Evolutionary conservation across 805 yeast genomes (phyloP), one percentile per base, ranked within the genome.

Genomic region (Lachancea mirantina): DNA sequence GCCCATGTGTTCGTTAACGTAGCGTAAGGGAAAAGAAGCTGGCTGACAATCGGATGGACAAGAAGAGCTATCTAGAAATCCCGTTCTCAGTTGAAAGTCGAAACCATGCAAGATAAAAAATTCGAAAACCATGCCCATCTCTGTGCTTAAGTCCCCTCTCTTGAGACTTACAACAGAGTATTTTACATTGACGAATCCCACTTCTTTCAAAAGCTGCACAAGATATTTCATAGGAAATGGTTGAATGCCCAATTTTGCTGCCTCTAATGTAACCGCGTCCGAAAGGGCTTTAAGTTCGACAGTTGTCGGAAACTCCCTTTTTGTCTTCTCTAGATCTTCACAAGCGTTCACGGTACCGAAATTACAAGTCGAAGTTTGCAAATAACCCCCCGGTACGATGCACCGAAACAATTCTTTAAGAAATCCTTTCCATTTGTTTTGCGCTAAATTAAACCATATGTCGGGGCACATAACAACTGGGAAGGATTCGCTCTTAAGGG

Each of bases 121-220:
- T 35, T 56, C 59, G 34, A 47, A 42, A 6, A 50, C 23, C 36
- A 45, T 47, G 2, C 59, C 59, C 53, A 56, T 50, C 8, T 50
- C 47, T 8, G 42, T 43, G 6, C 42, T 34, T 6, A 52, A 32
- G 33, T 54, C 59, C 19, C 59, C 61, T 5, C 46, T 34, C 19
- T 48, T 47, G 15, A 53, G 36, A 35, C 47, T 47, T 10, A 56
- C 17, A 4, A 47, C 40, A 1, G 59, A 35, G 19, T 49, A 44
- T 19, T 55, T 53, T 6, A 56, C 41, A 30, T 50, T 47, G 3
- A 41, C 38, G 31, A 54, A 54, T 2, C 61, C 61, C 5, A 42
- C 51, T 18, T 52, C 49, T 23, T 46, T 47, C 15, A 53, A 43
- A 3, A 41, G 40, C 14, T 39, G 43, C 7, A 45, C 41, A 8